Conservation (phyloP, 1,139 yeast genomes). For the Suhomyces terraborum region DNA sequence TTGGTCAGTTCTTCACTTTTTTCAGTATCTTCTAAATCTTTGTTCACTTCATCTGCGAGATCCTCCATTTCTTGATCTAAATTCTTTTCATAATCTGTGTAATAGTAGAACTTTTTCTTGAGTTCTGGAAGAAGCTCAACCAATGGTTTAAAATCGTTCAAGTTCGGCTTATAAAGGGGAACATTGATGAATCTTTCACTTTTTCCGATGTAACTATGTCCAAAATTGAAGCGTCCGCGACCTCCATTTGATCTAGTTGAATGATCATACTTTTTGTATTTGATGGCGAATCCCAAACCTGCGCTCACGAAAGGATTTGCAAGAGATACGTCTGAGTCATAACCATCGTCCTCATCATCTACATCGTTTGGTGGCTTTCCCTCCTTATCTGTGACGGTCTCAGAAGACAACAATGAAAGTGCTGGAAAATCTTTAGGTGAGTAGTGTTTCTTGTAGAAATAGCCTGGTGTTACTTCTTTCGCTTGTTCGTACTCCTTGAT, state of each 20-base stretch:
- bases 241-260: conserved; percentile 19
- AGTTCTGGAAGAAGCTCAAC: conserved; percentile 31
- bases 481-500: conserved; percentile 26
- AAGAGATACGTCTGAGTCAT: conserved; percentile 50
- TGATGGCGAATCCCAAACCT: conserved; percentile 54
- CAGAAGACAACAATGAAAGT: conserved; percentile 19
- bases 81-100: conserved; percentile 23
- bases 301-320: conserved; percentile 56
- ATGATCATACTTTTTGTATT: conserved; percentile 21
- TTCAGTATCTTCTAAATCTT: conserved; percentile 14
- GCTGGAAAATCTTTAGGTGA: conserved; percentile 40
- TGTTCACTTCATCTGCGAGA: conserved; percentile 19
- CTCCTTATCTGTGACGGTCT: neutral
- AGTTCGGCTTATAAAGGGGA: conserved; percentile 37
- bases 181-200: conserved; percentile 24
- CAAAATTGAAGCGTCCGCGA: conserved; percentile 14
- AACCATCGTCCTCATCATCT: conserved; percentile 27
- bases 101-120: conserved; percentile 37
- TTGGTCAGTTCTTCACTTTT: conserved; percentile 14
- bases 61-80: conserved; percentile 24
- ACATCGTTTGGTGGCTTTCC: conserved; percentile 19
- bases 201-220: conserved; percentile 8
- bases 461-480: conserved; percentile 17
- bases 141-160: conserved; percentile 30
- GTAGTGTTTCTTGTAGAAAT: conserved; percentile 24